Conservation (phyloP, 495 filamentous ascomycete species). For the Penicillium pulvis region DNA sequence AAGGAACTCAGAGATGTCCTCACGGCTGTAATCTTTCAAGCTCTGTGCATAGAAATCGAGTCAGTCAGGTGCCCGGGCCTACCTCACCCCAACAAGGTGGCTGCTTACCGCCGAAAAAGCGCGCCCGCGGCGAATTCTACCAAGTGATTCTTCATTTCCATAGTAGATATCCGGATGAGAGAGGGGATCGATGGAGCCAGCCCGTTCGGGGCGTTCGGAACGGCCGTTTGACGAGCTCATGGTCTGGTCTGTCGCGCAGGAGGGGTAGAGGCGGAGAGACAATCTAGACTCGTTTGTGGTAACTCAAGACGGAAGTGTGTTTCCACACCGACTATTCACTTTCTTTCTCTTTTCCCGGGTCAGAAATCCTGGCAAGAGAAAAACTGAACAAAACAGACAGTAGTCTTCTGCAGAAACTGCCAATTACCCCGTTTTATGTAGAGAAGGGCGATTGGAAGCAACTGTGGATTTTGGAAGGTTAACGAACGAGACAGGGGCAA, state of each 20-base stretch:
- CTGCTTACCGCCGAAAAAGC: conserved; percentile 52
- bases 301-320: conserved; percentile 17
- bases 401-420: not conserved
- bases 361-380: not conserved
- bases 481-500: conserved; percentile 8
- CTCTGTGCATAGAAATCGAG: conserved; percentile 28
- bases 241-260: conserved; percentile 14
- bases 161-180: conserved; percentile 54
- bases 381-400: not conserved
- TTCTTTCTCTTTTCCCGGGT: not conserved
- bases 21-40: conserved; percentile 38
- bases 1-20: conserved; percentile 39
- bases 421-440: not conserved
- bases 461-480: not conserved
- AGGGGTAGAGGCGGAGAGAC: conserved; percentile 6
- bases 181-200: conserved; percentile 47
- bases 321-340: conserved; percentile 28
- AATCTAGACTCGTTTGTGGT: conserved; percentile 24
- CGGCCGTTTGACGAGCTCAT: conserved; percentile 38
- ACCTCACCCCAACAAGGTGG: conserved; percentile 13
- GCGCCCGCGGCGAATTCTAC: conserved; percentile 41
- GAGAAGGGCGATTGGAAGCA: conserved; percentile 1
- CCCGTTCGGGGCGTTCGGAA: conserved; percentile 20
- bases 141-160: conserved; percentile 41
- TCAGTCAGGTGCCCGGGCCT: conserved; percentile 15